Evolutionary conservation across 1,139 yeast species (phyloP), one percentile per base, ranked within the genome.

Genomic region (Kodamaea suecica): DNA sequence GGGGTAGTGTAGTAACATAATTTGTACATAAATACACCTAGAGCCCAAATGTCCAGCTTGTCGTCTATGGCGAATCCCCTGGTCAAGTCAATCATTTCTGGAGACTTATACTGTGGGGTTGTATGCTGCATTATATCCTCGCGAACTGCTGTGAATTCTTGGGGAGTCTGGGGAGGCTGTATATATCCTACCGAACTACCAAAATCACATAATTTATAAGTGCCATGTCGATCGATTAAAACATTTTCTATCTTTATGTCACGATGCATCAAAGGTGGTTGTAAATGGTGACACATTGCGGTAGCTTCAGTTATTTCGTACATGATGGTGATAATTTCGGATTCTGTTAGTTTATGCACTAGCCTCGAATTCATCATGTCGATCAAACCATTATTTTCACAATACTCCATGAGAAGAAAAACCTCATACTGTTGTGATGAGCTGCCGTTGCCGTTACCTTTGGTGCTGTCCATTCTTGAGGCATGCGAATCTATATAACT

Each of bases 211-310:
- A 92, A 64, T 58, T 90, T 92, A 59, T 76, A 94, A 35, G 74
- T 74, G 32, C 86, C 84, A 30, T 78, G 69, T 3, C 69, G 75
- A 48, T 87, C 84, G 20, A 92, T 82, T 43, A 92, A 70, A 5
- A 92, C 97, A 57, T 92, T 92, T 59, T 92, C 99, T 47, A 94
- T 90, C 62, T 92, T 92, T 49, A 92, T 82, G 61, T 92, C 99
- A 35, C 98, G 73, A 59, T 92, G 99, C 28, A 92, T 76, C 48
- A 92, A 68, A 1, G 95, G 90, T 9, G 87, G 90, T 30, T 72
- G 70, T 36, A 86, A 61, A 44, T 84, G 80, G 62, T 92, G 98
- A 82, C 95, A 88, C 66, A 81, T 80, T 35, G 90, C 81, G 19
- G 92, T 82, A 2, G 94, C 98, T 38, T 77, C 73, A 3, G 92